Evolutionary conservation across 1,284 basidiomycete species (phyloP).

Genomic region (Filobasidium uniguttulatum): DNA sequence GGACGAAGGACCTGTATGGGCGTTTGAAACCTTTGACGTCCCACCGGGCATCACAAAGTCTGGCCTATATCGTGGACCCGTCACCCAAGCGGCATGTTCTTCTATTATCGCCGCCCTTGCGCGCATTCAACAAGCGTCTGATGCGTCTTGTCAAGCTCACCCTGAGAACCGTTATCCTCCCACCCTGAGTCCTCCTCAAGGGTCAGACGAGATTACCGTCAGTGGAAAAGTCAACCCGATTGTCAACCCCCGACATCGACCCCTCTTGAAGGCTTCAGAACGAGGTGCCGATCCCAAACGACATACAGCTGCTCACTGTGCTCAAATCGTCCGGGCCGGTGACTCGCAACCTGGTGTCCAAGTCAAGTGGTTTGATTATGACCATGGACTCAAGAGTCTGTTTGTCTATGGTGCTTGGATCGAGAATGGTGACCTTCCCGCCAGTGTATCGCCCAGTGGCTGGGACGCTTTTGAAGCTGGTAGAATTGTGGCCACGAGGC

Average conservation of each 20-base stretch:
- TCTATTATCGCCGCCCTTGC: constrained; percentile 35
- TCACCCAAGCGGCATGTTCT: constrained; percentile 33
- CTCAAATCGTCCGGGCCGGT: constrained; percentile 33
- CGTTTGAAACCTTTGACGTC: constrained; percentile 39
- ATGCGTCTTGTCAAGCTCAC: not conserved
- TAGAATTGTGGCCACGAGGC: constrained; percentile 33
- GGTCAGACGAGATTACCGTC: constrained; percentile 8
- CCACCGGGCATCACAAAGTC: constrained; percentile 35
- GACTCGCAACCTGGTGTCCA: constrained; percentile 41
- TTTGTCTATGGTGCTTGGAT: constrained; percentile 39
- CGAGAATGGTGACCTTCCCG: constrained; percentile 23
- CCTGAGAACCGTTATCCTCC: not conserved
- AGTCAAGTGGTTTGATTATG: constrained; percentile 26
- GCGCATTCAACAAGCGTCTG: constrained; percentile 22
- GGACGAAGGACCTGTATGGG: constrained; percentile 41
- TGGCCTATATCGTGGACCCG: constrained; percentile 36
- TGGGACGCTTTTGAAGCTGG: constrained; percentile 26
- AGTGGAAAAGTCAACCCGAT: constrained; percentile 12
- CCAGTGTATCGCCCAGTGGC: not conserved
- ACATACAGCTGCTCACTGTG: constrained; percentile 33
- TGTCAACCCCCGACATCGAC: constrained; percentile 25
- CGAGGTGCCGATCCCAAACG: constrained; percentile 25
- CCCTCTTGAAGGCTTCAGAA: constrained; percentile 32
- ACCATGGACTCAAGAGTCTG: constrained; percentile 22
- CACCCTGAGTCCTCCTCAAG: constrained; percentile 12